These are phyloP conservation scores for Davidsoniella neocaledoniae DNA, from an alignment of 2,329 filamentous ascomycete genomes.

Conservation along the genomic window DNA sequence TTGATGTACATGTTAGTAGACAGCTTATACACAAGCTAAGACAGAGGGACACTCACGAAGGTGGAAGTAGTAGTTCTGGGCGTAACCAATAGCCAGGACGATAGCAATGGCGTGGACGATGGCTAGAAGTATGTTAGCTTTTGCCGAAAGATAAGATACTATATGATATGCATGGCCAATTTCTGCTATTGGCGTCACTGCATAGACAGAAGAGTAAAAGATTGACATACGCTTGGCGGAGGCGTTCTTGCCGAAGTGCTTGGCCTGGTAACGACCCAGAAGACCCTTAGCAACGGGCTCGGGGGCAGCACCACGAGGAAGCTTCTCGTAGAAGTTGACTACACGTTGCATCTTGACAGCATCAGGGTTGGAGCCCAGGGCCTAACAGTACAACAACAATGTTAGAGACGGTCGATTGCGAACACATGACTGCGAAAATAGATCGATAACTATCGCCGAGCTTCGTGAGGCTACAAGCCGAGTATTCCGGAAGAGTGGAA, in stretches of 20 bases:
- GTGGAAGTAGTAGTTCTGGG: conserved; percentile 99
- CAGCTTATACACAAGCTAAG: background rate
- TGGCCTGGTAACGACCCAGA: conserved; percentile 72
- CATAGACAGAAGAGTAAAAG: background rate
- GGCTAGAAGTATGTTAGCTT: conserved; percentile 34
- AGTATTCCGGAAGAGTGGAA: background rate
- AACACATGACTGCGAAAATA: too few species aligned
- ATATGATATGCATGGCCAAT: background rate
- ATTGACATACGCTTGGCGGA: conserved; percentile 61
- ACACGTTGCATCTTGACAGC: conserved; percentile 95
- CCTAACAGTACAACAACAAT: conserved; percentile 36
- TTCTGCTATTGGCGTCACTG: background rate
- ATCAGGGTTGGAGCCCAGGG: conserved; percentile 86
- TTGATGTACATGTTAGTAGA: conserved; percentile 15
- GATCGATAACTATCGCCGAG: too few species aligned
- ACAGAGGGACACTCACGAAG: conserved; percentile 55
- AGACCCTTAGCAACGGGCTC: conserved; percentile 67
- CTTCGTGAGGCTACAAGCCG: too few species aligned
- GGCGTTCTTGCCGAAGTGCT: conserved; percentile 91
- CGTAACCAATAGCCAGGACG: conserved; percentile 72
- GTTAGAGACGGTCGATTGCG: too few species aligned
- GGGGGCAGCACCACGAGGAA: conserved; percentile 81
- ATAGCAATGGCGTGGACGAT: conserved; percentile 71
- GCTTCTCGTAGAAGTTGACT: conserved; percentile 97
- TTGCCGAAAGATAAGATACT: background rate